Base-by-base conservation (phyloP, 768 basidiomycete species). In the Candolleomyces eurysporus region DNA sequence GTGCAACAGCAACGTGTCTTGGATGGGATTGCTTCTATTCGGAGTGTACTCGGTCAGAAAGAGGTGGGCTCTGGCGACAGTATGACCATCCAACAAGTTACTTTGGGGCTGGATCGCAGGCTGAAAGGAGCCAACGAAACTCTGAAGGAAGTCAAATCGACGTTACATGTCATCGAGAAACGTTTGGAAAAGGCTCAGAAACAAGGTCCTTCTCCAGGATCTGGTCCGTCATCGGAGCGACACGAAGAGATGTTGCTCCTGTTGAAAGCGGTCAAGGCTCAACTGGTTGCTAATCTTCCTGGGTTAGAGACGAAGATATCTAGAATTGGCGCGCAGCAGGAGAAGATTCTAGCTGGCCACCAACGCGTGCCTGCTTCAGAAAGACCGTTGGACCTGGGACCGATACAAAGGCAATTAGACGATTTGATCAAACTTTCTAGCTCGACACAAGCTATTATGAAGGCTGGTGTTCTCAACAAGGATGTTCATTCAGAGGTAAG, bases 261-360 rank as follows among this genome's bases (percentile, higher is more conserved):
- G 58, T 64, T 84, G 43, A 78, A 76, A 31, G 78, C 72, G 16
- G 69, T 84, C 46, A 72, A 76, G 55, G 56, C 59, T 3, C 76
- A 75, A n/a, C 65, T 87, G 56, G 72, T 71, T 13, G 67, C 67
- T 8, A 71, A 79, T 40, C 68, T 80, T 40, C 75, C 78, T 11
- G 61, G 71, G 6, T 64, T 83, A 42, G 59, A 74, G 26, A 71
- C 70, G 36, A 76, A 72, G 58, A 66, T 77, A 30, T 31, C 57
- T 14, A 53, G 61, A 40, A 42, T 60, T 5, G 30, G n/a, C 7
- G 39, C 21, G 2, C n/a, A 40, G 31, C 32, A 19, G 49, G n/a
- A 52, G 50, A 26, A 30, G 22, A 22, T 43, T 2, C 26, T 31
- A 21, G 49, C 49, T 51, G 21, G 26, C 13, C 30, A 51, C 13